Evolutionary conservation across 176 grass and related monocot genomes (phyloP).

Genomic region (Eleusine indica): DNA sequence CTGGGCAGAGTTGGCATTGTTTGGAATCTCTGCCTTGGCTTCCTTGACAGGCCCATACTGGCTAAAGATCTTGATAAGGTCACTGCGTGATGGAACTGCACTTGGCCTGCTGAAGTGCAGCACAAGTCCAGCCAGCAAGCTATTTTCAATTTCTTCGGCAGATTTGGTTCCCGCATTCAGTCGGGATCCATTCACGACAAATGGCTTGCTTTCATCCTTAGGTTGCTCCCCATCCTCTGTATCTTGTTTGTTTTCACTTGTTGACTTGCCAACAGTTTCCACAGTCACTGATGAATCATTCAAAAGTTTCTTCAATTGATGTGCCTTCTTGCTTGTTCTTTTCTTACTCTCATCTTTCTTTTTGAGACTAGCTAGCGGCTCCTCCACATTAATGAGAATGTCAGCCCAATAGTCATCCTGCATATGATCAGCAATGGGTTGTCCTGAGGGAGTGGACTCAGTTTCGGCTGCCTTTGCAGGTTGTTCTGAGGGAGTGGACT

Average conservation of each 20-base stretch:
- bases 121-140: slow-evolving; percentile 42
- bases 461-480: slow-evolving; percentile 31
- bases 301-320: background rate
- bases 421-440: slow-evolving; percentile 49
- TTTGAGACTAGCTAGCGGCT: slow-evolving; percentile 44
- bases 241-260: slow-evolving; percentile 27
- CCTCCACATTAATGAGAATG: slow-evolving; percentile 61
- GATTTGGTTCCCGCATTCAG: slow-evolving; percentile 17
- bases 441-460: slow-evolving; percentile 29
- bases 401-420: slow-evolving; percentile 72
- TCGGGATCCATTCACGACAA: slow-evolving; percentile 29
- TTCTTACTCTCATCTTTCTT: slow-evolving; percentile 51
- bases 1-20: slow-evolving; percentile 45
- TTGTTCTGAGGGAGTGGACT: slow-evolving; percentile 33
- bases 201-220: background rate
- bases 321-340: slow-evolving; percentile 44
- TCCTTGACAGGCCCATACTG: slow-evolving; percentile 69
- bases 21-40: slow-evolving; percentile 47
- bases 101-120: slow-evolving; percentile 55
- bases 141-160: slow-evolving; percentile 48
- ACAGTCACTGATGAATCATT: slow-evolving; percentile 4
- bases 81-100: slow-evolving; percentile 48
- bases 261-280: slow-evolving; percentile 25
- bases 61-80: slow-evolving; percentile 72
- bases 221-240: slow-evolving; percentile 18